Base-by-base conservation (phyloP, 2,329 filamentous ascomycete genomes). In the Neophaeococcomyces aloes region DNA sequence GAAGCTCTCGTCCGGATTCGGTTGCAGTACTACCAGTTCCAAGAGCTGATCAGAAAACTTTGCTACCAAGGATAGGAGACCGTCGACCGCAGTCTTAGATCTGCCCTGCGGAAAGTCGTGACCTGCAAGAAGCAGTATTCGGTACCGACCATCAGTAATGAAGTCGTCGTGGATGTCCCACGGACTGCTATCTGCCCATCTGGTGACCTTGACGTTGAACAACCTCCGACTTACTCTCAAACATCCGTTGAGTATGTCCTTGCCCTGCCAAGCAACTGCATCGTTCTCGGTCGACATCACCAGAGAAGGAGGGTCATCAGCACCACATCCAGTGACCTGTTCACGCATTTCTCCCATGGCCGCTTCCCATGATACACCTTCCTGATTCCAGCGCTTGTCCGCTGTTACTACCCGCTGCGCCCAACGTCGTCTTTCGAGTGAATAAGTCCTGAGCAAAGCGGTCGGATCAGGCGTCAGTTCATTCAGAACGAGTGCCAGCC, bases 401-500 rank as follows among this genome's bases (percentile, higher is more conserved):
- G 23, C 23, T 6, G 10, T 6, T 6, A 27, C 23, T 27, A 27
- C 23, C 10, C 23, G 5, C 10, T 27, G 23, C 5, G 23, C 23
- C 23, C 23, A 27, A 27, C 10, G 23, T 6, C 23, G 23, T 10
- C 23, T 27, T 27, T 27, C 23, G 5, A 27, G 10, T 27, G 23
- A 5, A 27, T 27, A 27, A 5, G 23, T 27, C 10, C 23, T 27
- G 23, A 27, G 23, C 23, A 27, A 27, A 6, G 23, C 5, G 23
- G 23, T 27, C 5, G 23, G 10, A 27, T 27, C 23, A 0, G 57
- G 61, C 0, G 35, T 44, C 8, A 61, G 46, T 4, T 65, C 64
- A 17, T 65, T 69, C 13, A 73, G 56, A 0, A 72, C 71, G 21
- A 66, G 54, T 0, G 63, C 66, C 1, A 76, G 57, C 53, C 76